phyloP scores from a whole-genome alignment of 2,329 filamentous ascomycete genomes.

The Macrophomina tecta region DNA sequence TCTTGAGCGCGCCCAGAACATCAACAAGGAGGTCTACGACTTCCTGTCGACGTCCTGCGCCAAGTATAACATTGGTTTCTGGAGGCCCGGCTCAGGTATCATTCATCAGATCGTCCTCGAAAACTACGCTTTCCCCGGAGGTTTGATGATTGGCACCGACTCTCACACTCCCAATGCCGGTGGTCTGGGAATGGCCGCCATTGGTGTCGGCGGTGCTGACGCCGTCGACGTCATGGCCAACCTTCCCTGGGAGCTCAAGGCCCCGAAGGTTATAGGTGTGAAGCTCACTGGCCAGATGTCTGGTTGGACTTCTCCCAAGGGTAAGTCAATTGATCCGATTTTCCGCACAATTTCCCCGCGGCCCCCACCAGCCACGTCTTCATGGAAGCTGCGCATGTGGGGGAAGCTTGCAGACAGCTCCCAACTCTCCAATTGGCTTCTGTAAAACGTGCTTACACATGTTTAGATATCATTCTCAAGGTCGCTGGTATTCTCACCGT shows the following conservation, averaged over 20 bases:
- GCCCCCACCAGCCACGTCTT: slow-evolving; percentile 15
- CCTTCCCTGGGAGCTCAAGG: slow-evolving; percentile 97
- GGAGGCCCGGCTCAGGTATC: slow-evolving; percentile 97
- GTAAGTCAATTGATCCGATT: slow-evolving; percentile 55
- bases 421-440: slow-evolving; percentile 1
- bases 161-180: slow-evolving; percentile 97
- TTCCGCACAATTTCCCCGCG: slow-evolving; percentile 14
- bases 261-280: slow-evolving; percentile 95
- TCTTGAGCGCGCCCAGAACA: slow-evolving; percentile 84
- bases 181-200: slow-evolving; percentile 92
- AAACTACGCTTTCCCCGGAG: slow-evolving; percentile 99
- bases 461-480: slow-evolving; percentile 89
- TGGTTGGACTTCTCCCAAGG: slow-evolving; percentile 94
- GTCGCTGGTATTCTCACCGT: slow-evolving; percentile 96
- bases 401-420: background rate
- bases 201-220: slow-evolving; percentile 97
- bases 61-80: slow-evolving; percentile 99
- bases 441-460: background rate
- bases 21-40: slow-evolving; percentile 99
- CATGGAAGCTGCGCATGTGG: background rate
- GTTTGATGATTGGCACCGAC: slow-evolving; percentile 95
- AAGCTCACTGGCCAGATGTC: slow-evolving; percentile 87
- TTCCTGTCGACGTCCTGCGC: slow-evolving; percentile 92
- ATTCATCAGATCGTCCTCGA: slow-evolving; percentile 99
- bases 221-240: slow-evolving; percentile 98